phyloP scores from a whole-genome alignment of 2,329 filamentous ascomycete species.

The Trichoderma koningii region DNA sequence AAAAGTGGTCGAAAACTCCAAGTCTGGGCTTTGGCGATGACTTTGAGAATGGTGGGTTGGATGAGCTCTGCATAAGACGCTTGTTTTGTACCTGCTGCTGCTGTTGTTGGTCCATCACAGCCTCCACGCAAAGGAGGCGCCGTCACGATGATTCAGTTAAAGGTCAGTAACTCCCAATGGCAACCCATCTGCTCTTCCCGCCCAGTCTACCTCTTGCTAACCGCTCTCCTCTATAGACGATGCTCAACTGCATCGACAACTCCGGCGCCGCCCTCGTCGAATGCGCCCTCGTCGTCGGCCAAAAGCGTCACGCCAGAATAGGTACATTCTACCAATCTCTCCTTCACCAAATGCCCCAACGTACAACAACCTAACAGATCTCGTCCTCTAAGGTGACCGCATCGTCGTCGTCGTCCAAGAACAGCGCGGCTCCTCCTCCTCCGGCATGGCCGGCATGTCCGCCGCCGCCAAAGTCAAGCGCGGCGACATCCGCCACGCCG shows the following conservation, averaged over 20 bases:
- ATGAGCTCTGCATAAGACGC: background rate
- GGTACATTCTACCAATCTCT: conserved; percentile 55
- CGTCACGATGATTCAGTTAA: conserved; percentile 85
- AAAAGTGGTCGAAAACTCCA: conserved; percentile 22
- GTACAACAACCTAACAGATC: conserved; percentile 18
- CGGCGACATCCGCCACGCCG: conserved; percentile 93
- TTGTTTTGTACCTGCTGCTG: background rate
- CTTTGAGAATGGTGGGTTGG: background rate
- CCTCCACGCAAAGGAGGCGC: conserved; percentile 28
- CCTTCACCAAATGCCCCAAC: background rate
- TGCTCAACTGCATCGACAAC: conserved; percentile 99
- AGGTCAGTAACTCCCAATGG: conserved; percentile 52
- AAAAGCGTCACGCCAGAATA: conserved; percentile 84
- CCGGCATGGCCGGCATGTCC: conserved; percentile 69
- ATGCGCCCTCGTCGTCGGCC: conserved; percentile 89
- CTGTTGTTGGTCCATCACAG: background rate
- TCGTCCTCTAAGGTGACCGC: conserved; percentile 71
- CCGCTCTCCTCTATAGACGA: conserved; percentile 63
- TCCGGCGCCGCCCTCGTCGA: conserved; percentile 96
- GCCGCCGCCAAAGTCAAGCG: conserved; percentile 90
- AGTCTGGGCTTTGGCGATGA: background rate
- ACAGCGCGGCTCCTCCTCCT: conserved; percentile 77
- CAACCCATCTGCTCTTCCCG: too few relatives aligned
- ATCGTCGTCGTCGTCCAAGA: conserved; percentile 98
- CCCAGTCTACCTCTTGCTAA: background rate